Percentiles rank a stretch among this genome's conserved stretches.
phyloP scores from a whole-genome alignment of 2,329 filamentous ascomycete species.

The Neofusicoccum ribis region DNA sequence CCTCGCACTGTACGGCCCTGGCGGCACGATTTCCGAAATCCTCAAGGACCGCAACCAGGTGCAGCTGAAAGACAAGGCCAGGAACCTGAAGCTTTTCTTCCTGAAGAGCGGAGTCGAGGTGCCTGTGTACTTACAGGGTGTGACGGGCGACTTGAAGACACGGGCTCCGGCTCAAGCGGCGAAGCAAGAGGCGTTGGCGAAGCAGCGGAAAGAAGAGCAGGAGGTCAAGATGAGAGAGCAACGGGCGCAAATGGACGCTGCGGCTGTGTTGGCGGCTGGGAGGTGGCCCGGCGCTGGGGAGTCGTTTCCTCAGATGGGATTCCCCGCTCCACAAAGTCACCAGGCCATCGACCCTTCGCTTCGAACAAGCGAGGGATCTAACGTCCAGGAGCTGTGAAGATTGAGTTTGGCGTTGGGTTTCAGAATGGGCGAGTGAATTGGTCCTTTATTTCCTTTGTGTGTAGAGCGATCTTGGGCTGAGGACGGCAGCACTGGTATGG shows the following conservation, averaged over 20 bases:
- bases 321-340: background rate
- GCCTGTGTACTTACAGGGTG: slow-evolving; percentile 81
- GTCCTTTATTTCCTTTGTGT: background rate
- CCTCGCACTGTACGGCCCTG: slow-evolving; percentile 76
- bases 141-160: slow-evolving; percentile 88
- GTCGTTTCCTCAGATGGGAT: slow-evolving; percentile 3
- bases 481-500: background rate
- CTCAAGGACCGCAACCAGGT: slow-evolving; percentile 88
- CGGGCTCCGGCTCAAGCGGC: slow-evolving; percentile 66
- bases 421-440: background rate
- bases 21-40: slow-evolving; percentile 77
- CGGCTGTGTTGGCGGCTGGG: slow-evolving; percentile 12
- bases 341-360: slow-evolving; percentile 15
- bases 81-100: slow-evolving; percentile 88
- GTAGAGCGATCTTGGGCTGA: background rate
- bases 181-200: slow-evolving; percentile 18
- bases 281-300: slow-evolving; percentile 12
- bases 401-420: background rate
- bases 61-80: slow-evolving; percentile 87
- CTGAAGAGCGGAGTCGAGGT: slow-evolving; percentile 90
- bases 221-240: slow-evolving; percentile 11
- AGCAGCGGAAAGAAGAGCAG: slow-evolving; percentile 19
- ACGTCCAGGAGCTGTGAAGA: background rate
- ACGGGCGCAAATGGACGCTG: slow-evolving; percentile 18
- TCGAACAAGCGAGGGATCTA: background rate